Percentiles rank a stretch among this genome's conserved stretches.
phyloP scores from a whole-genome alignment of 2,329 filamentous ascomycete species.

The Diaporthe vexans region DNA sequence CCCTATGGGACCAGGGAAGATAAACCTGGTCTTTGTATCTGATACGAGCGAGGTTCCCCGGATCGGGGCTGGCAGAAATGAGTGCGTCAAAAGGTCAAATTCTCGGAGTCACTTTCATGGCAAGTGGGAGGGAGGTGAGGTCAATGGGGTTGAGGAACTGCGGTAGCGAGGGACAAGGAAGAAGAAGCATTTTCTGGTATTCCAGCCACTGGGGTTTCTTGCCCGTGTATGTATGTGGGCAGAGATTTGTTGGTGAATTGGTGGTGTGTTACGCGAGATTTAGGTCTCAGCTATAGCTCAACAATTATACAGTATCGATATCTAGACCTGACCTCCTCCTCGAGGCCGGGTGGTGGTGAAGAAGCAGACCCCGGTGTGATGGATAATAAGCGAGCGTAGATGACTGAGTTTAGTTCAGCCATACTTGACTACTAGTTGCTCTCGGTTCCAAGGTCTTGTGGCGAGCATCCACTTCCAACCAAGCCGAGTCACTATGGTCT shows the following conservation, averaged over 20 bases:
- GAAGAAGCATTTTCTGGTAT: not conserved
- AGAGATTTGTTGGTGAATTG: not conserved
- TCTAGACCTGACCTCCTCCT: not conserved
- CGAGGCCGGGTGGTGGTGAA: not conserved
- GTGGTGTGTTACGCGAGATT: constrained; percentile 4
- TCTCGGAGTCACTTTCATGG: not conserved
- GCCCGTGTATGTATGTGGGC: not conserved
- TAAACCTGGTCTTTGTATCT: not conserved
- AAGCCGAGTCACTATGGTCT: not conserved
- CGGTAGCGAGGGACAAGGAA: constrained; percentile 11
- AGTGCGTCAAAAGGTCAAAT: not conserved
- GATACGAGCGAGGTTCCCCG: not conserved
- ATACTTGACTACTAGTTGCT: not conserved
- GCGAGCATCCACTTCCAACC: too few species aligned
- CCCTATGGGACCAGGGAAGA: not conserved
- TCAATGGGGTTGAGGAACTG: too few species aligned
- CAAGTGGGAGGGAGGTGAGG: not conserved
- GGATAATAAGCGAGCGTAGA: not conserved
- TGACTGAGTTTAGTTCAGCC: not conserved
- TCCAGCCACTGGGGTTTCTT: constrained; percentile 9
- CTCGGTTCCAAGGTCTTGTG: not conserved
- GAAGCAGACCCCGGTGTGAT: not conserved
- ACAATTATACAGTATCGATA: not conserved
- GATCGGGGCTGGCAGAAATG: not conserved
- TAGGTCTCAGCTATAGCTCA: constrained; percentile 20